Evolutionary conservation across 345 rosid species (phyloP).

Genomic region (Odontarrhena argentea): DNA sequence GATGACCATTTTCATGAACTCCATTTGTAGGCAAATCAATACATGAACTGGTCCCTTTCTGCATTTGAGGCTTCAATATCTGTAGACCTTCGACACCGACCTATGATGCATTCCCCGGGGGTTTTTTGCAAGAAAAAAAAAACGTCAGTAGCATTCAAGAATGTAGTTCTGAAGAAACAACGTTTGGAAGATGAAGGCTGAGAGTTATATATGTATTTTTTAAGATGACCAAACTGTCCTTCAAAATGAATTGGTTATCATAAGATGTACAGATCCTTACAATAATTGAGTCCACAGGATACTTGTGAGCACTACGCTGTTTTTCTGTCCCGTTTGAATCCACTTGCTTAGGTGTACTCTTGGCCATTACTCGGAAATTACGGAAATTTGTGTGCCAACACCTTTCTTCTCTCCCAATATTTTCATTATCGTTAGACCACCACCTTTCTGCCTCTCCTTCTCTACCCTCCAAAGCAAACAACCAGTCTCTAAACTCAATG

Average conservation of each 20-base stretch:
- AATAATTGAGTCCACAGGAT: slow-evolving; percentile 73
- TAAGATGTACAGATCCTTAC: slow-evolving; percentile 49
- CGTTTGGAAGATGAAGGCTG: slow-evolving; percentile 1
- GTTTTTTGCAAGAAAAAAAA: not conserved
- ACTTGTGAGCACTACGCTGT: slow-evolving; percentile 41
- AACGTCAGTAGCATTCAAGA: slow-evolving; percentile 24
- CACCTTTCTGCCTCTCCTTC: slow-evolving; percentile 67
- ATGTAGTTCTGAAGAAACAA: slow-evolving; percentile 19
- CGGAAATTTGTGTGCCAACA: slow-evolving; percentile 88
- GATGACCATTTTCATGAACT: slow-evolving; percentile 51
- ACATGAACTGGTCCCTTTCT: slow-evolving; percentile 40
- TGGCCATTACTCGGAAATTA: slow-evolving; percentile 61
- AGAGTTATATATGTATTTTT: not conserved
- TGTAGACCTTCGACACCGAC: slow-evolving; percentile 82
- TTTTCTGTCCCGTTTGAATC: slow-evolving; percentile 49
- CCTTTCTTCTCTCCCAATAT: slow-evolving; percentile 68
- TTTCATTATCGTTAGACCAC: slow-evolving; percentile 50
- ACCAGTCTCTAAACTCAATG: slow-evolving; percentile 85
- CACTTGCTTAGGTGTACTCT: slow-evolving; percentile 48
- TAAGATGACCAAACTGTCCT: slow-evolving; percentile 15
- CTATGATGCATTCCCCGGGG: slow-evolving; percentile 46
- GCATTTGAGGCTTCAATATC: slow-evolving; percentile 70
- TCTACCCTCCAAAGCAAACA: slow-evolving; percentile 93
- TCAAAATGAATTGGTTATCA: slow-evolving; percentile 18
- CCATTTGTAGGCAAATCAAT: slow-evolving; percentile 53